These are phyloP conservation scores for Neofusicoccum sp. DNA, from an alignment of 2,329 filamentous ascomycete genomes.

Conservation along the genomic window DNA sequence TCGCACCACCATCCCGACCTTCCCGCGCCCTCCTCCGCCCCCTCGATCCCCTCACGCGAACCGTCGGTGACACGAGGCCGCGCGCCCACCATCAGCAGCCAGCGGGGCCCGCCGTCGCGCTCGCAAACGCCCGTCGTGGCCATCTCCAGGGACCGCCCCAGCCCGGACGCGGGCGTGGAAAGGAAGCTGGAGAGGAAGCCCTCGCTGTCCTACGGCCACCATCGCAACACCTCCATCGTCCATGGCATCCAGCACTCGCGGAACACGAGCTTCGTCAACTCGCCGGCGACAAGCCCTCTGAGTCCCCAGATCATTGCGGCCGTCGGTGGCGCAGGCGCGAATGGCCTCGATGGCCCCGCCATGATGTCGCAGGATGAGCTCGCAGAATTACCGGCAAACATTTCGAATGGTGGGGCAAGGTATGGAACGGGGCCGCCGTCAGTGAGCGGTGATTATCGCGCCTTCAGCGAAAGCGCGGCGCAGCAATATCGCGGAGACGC, in stretches of 20 bases:
- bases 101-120: conserved; percentile 43
- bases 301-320: conserved; percentile 79
- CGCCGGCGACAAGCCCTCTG: conserved; percentile 73
- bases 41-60: conserved; percentile 39
- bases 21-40: conserved; percentile 23
- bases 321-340: conserved; percentile 25
- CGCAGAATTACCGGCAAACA: conserved; percentile 36
- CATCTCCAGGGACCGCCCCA: conserved; percentile 34
- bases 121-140: conserved; percentile 42
- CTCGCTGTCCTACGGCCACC: conserved; percentile 71
- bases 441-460: conserved; percentile 22
- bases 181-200: conserved; percentile 53
- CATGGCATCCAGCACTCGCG: conserved; percentile 90
- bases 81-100: conserved; percentile 43
- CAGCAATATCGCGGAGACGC: conserved; percentile 6
- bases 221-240: conserved; percentile 94
- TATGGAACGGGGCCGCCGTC: conserved; percentile 17
- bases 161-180: conserved; percentile 43
- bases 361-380: conserved; percentile 40
- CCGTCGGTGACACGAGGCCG: conserved; percentile 46
- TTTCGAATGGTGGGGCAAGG: conserved; percentile 24
- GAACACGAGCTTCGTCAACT: conserved; percentile 82
- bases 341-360: conserved; percentile 38
- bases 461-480: conserved; percentile 15
- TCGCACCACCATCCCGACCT: conserved; percentile 36